Percentiles rank a stretch among this genome's conserved stretches.
These are phyloP conservation scores for Fusarium sp. DNA, from an alignment of 2,329 filamentous ascomycete genomes.

Conservation along the genomic window DNA sequence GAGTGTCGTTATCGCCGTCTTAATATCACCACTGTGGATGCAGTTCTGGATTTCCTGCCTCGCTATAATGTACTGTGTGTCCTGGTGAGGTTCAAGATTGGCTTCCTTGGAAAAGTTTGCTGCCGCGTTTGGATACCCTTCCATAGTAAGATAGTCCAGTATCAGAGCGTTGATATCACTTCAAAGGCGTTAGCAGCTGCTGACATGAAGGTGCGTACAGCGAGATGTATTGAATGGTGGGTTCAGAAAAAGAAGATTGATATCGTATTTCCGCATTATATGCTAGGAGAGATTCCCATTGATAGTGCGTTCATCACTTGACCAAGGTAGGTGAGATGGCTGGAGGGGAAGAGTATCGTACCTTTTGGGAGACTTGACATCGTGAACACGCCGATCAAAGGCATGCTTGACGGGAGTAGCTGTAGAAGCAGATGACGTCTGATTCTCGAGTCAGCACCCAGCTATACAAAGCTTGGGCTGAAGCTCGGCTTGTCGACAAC, in stretches of 20 bases:
- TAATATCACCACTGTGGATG: slow-evolving; percentile 87
- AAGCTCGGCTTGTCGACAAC: slow-evolving; percentile 11
- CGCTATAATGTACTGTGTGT: slow-evolving; percentile 76
- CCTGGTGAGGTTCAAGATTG: slow-evolving; percentile 79
- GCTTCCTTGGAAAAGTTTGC: slow-evolving; percentile 94
- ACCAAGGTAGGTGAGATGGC: slow-evolving; percentile 5
- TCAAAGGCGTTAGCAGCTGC: slow-evolving; percentile 41
- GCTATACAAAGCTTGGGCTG: slow-evolving; percentile 14
- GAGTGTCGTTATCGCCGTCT: slow-evolving; percentile 83
- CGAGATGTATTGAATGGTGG: slow-evolving; percentile 6
- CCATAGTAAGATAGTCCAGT: slow-evolving; percentile 95
- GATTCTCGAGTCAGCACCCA: slow-evolving; percentile 33
- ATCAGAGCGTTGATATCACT: slow-evolving; percentile 97
- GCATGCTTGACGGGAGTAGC: slow-evolving; percentile 74
- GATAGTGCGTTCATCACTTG: slow-evolving; percentile 84
- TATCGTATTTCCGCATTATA: slow-evolving; percentile 86
- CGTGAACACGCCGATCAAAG: slow-evolving; percentile 84
- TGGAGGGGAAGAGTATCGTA: slow-evolving; percentile 59
- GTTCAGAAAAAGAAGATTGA: slow-evolving; percentile 71
- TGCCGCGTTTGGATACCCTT: slow-evolving; percentile 92
- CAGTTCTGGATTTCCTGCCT: slow-evolving; percentile 85
- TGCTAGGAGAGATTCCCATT: slow-evolving; percentile 99
- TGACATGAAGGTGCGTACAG: neutral
- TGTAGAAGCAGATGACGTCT: slow-evolving; percentile 79
- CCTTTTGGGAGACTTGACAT: slow-evolving; percentile 90